A percentile compares a stretch with the other conserved stretches of the same genome.
These are phyloP conservation scores for Cladophialophora exuberans DNA, from an alignment of 2,329 filamentous ascomycete genomes.

Conservation along the genomic window DNA sequence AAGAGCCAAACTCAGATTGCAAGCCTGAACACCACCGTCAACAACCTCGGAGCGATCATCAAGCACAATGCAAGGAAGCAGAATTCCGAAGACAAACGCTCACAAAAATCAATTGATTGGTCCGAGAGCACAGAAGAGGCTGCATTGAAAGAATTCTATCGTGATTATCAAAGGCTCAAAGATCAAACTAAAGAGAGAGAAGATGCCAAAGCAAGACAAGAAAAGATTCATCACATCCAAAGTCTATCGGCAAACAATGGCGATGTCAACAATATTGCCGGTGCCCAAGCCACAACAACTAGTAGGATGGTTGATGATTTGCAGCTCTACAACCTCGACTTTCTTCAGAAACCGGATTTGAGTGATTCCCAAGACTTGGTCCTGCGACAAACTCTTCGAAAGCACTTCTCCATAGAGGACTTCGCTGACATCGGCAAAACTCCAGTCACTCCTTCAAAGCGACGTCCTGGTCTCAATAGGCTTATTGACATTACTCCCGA, in stretches of 20 bases:
- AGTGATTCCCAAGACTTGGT: slow-evolving; percentile 14
- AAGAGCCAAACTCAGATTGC: slow-evolving; percentile 19
- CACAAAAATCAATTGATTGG: background rate
- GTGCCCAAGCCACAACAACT: background rate
- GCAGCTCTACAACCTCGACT: slow-evolving; percentile 23
- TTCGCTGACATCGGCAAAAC: background rate
- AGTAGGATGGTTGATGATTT: slow-evolving; percentile 17
- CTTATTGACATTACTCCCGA: slow-evolving; percentile 27
- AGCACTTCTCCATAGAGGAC: slow-evolving; percentile 25
- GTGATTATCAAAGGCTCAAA: slow-evolving; percentile 10
- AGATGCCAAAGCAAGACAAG: slow-evolving; percentile 6
- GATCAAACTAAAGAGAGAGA: background rate
- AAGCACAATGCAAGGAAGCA: slow-evolving; percentile 24
- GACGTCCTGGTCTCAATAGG: background rate
- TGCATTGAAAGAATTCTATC: slow-evolving; percentile 20
- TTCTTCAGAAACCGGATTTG: slow-evolving; percentile 16
- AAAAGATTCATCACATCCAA: no score
- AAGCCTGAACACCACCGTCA: slow-evolving; percentile 24
- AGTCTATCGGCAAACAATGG: background rate
- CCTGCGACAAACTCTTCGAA: slow-evolving; percentile 24
- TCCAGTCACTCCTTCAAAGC: slow-evolving; percentile 3
- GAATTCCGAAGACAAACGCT: background rate
- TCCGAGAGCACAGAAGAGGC: slow-evolving; percentile 9
- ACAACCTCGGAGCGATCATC: slow-evolving; percentile 27
- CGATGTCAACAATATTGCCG: no score